Percentiles rank a stretch among this genome's conserved stretches.
Conservation (phyloP, 495 filamentous ascomycete genomes). For the Trichocladium uniseriatum region DNA sequence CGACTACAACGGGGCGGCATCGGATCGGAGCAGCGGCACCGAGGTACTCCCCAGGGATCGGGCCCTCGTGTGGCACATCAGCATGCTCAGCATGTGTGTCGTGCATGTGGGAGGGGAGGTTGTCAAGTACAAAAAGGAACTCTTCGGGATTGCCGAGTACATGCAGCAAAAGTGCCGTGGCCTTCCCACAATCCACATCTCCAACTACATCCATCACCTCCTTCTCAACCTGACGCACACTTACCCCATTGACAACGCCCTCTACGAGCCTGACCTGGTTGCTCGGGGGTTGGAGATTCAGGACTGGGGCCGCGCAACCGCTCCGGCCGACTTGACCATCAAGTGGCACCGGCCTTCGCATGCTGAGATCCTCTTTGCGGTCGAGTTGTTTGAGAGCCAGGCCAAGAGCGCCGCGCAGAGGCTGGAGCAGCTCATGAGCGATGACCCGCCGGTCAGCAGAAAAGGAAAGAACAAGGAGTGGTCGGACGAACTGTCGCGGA, state of each 20-base stretch:
- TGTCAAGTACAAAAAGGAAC: slow-evolving; percentile 73
- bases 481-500: slow-evolving; percentile 91
- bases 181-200: slow-evolving; percentile 88
- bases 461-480: slow-evolving; percentile 96
- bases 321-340: slow-evolving; percentile 67
- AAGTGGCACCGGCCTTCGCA: slow-evolving; percentile 80
- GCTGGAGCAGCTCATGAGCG: slow-evolving; percentile 65
- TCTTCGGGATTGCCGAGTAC: slow-evolving; percentile 85
- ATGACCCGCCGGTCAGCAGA: slow-evolving; percentile 75
- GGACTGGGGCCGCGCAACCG: slow-evolving; percentile 68
- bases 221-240: slow-evolving; percentile 92
- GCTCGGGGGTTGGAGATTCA: slow-evolving; percentile 45
- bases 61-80: slow-evolving; percentile 92
- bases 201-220: slow-evolving; percentile 97
- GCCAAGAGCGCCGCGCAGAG: slow-evolving; percentile 46
- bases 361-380: slow-evolving; percentile 78
- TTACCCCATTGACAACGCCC: slow-evolving; percentile 78
- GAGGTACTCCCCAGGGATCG: slow-evolving; percentile 90
- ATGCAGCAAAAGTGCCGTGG: slow-evolving; percentile 94
- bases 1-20: slow-evolving; percentile 92
- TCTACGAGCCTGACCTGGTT: slow-evolving; percentile 63
- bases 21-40: slow-evolving; percentile 82
- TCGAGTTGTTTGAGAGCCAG: slow-evolving; percentile 77
- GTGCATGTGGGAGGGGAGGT: slow-evolving; percentile 91
- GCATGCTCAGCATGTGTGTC: slow-evolving; percentile 95